Evolutionary conservation across 768 basidiomycete genomes (phyloP).

Genomic region (Lactarius indigo): DNA sequence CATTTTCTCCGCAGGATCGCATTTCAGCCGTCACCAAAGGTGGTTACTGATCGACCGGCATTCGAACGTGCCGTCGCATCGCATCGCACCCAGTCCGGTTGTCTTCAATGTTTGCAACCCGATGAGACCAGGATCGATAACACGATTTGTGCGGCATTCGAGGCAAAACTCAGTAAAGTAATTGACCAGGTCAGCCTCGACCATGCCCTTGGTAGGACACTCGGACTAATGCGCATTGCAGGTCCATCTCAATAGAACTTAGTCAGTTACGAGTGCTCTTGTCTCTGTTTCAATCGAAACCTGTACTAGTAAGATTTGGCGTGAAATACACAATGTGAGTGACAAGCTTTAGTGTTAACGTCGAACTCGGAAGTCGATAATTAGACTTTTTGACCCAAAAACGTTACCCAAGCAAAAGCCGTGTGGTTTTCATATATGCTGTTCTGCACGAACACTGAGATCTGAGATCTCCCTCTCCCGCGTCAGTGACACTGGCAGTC

Average conservation of each 20-base stretch:
- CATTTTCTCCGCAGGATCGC: neutral
- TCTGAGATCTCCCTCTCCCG: no score
- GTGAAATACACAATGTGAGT: neutral
- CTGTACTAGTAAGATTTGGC: neutral
- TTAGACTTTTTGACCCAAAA: neutral
- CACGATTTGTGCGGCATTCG: neutral
- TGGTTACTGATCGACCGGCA: neutral
- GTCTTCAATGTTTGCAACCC: neutral
- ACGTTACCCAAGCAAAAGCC: neutral
- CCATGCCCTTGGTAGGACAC: neutral
- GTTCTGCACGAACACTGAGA: no score
- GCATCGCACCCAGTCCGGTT: neutral
- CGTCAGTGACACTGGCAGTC: no score
- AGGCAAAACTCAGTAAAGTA: neutral
- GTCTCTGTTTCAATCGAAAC: neutral
- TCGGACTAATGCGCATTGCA: neutral
- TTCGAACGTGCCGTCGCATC: neutral
- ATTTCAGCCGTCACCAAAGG: conserved; percentile 5
- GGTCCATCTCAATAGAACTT: neutral
- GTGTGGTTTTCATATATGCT: neutral
- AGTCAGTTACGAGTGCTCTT: neutral
- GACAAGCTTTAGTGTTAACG: neutral
- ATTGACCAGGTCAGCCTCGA: conserved; percentile 1
- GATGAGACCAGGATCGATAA: neutral
- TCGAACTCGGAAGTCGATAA: neutral